Evolutionary conservation across 139 green algal genomes (phyloP).

Genomic region (Haematococcus lacustris): DNA sequence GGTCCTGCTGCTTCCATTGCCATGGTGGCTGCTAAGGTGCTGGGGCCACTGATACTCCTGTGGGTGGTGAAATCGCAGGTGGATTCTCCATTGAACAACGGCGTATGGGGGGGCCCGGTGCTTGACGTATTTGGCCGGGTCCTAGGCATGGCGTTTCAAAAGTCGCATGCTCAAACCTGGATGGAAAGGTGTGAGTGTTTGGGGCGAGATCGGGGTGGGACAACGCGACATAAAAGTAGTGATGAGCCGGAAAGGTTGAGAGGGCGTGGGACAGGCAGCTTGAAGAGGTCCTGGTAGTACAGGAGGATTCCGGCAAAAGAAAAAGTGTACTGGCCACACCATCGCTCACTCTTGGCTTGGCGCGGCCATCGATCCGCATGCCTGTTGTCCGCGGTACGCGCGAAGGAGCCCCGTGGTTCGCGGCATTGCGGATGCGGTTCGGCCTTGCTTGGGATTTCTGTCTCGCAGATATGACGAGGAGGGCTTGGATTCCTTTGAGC

Average conservation of each 20-base stretch:
- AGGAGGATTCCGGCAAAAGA: neutral
- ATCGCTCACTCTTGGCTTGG: no score
- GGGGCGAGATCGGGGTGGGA: neutral
- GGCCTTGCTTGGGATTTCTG: neutral
- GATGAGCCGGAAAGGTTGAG: neutral
- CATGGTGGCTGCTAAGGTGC: no score
- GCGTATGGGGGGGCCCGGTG: constrained; percentile 61
- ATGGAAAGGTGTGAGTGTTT: constrained; percentile 27
- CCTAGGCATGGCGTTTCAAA: constrained; percentile 88
- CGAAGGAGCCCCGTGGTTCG: neutral
- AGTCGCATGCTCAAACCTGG: constrained; percentile 27
- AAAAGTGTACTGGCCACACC: neutral
- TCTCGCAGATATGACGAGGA: constrained; percentile 21
- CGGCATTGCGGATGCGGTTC: neutral
- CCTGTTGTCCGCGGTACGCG: no score
- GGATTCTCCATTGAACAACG: constrained; percentile 60
- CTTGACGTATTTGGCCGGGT: constrained; percentile 60
- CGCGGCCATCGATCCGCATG: no score
- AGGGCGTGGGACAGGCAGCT: neutral
- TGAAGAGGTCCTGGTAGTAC: neutral
- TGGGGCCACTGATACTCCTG: no score
- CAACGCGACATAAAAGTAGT: neutral
- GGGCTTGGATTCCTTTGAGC: neutral
- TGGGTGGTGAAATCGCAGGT: no score
- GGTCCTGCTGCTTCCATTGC: no score